Evolutionary conservation across 768 basidiomycete genomes (phyloP).

Genomic region (Amanita thiersii): DNA sequence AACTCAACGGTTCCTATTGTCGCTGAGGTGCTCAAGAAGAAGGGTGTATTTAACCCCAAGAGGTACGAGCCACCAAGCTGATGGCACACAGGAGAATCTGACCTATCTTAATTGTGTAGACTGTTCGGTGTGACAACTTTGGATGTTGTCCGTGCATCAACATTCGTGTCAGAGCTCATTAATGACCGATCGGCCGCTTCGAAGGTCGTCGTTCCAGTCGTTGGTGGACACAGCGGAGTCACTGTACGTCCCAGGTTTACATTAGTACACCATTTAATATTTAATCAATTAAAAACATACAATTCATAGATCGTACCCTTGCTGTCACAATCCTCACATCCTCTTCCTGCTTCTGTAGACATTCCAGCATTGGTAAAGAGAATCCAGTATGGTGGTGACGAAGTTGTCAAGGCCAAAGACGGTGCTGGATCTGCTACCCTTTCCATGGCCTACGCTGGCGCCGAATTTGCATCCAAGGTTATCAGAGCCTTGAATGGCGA

Average conservation of each 20-base stretch:
- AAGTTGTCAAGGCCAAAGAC: slow-evolving; percentile 98
- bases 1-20: slow-evolving; percentile 99
- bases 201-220: slow-evolving; percentile 74
- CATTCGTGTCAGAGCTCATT: slow-evolving; percentile 80
- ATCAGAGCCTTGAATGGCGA: slow-evolving; percentile 83
- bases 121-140: slow-evolving; percentile 97
- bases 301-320: slow-evolving; percentile 83
- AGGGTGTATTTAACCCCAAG: slow-evolving; percentile 87
- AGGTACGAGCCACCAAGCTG: slow-evolving; percentile 40
- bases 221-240: slow-evolving; percentile 92
- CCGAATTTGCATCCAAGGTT: slow-evolving; percentile 79
- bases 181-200: slow-evolving; percentile 54
- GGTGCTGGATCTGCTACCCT: slow-evolving; percentile 93
- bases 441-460: slow-evolving; percentile 94
- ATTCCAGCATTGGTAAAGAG: slow-evolving; percentile 66
- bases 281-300: neutral
- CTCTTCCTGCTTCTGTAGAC: slow-evolving; percentile 50
- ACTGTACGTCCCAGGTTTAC: slow-evolving; percentile 62
- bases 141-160: slow-evolving; percentile 96
- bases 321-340: slow-evolving; percentile 81
- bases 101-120: slow-evolving; percentile 28
- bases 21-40: slow-evolving; percentile 91
- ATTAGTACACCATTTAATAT: neutral
- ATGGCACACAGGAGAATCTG: neutral
- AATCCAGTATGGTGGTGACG: slow-evolving; percentile 94